Base-by-base conservation (phyloP, 2,329 filamentous ascomycete species). In the Talaromyces sp. region DNA sequence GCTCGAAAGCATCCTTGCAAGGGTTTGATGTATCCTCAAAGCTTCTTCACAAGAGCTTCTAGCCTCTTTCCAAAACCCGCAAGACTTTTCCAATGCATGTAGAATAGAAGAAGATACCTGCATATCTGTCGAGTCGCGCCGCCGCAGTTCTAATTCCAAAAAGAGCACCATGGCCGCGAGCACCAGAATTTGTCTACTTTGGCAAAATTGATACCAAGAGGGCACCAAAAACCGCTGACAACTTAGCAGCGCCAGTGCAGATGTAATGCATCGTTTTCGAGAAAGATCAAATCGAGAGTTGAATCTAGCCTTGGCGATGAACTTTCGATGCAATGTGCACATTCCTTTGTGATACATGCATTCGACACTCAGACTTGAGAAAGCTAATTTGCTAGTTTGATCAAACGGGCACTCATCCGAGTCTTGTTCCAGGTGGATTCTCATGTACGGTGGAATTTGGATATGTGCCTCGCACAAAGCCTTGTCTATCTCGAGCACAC, bases 291-390 rank as follows among this genome's bases (percentile, higher is more conserved):
- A 98, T 8, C 92, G 85, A 9, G 89, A 81, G 68, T 94, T 94
- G 62, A 89, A 85, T 56, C 90, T 83, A 5, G 92, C 90, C 61
- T 88, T 85, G 12, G 85, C 82, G 62, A 96, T 83, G 73, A 94
- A 97, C 65, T 92, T 92, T 56, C 92, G 85, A 75, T 99, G 95
- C 47, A 99, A 83, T 27, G 96, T 85, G 69, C 92, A 96, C 68
- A 96, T 84, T n/a, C 92, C 90, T 76, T 96, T 96, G 65, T 96
- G 87, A 71, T 92, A 96, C 5, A 97, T 27, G 18, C 56, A 18
- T 18, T 53, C 54, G 31, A 61, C 30, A 5, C 57, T 33, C 59
- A 61, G 31, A 23, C 28, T 50, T n/a, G 61, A 61, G 28, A 36
- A 18, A 8, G 40, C 57, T 7, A 51, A 23, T 23, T 51, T 23